phyloP scores from a whole-genome alignment of 108 stramenopile genomes.

The Cafeteria roenbergensis region DNA sequence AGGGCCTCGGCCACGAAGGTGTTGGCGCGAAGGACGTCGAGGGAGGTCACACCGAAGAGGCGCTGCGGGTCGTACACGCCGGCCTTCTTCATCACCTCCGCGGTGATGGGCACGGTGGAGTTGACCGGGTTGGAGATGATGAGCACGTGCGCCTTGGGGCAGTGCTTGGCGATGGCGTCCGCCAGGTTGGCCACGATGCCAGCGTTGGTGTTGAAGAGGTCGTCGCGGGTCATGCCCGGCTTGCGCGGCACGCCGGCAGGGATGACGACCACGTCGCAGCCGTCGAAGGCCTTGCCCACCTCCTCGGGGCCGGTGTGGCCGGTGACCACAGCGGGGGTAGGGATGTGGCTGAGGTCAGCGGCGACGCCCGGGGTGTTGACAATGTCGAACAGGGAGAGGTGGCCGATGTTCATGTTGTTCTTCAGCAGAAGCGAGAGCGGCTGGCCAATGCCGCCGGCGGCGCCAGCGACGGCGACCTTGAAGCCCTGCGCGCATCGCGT shows the following conservation, averaged over 20 bases:
- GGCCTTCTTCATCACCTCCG: conserved; percentile 79
- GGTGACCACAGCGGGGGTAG: conserved; percentile 24
- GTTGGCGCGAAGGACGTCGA: conserved; percentile 95
- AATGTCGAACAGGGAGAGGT: conserved; percentile 54
- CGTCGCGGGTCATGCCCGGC: conserved; percentile 85
- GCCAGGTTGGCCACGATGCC: conserved; percentile 82
- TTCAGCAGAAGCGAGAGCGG: conserved; percentile 91
- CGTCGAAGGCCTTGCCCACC: conserved; percentile 45
- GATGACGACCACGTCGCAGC: conserved; percentile 84
- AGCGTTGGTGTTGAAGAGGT: conserved; percentile 86
- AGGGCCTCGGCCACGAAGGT: conserved; percentile 82
- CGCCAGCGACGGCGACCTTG: conserved; percentile 80
- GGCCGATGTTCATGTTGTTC: conserved; percentile 59
- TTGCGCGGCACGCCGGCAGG: conserved; percentile 98
- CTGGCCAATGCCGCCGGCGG: conserved; percentile 94
- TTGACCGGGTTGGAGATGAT: conserved; percentile 99
- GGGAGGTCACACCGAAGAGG: conserved; percentile 92
- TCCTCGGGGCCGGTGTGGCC: conserved; percentile 38
- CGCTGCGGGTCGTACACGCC: conserved; percentile 86
- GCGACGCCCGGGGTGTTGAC: conserved; percentile 88
- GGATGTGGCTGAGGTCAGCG: conserved; percentile 76
- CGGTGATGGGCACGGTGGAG: conserved; percentile 96
- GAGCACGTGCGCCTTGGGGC: conserved; percentile 84
- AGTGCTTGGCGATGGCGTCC: conserved; percentile 78
- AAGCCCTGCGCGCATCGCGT: neutral